These are phyloP conservation scores for Solanum arcanum DNA, from an alignment of 257 asterid genomes.

Conservation along the genomic window DNA sequence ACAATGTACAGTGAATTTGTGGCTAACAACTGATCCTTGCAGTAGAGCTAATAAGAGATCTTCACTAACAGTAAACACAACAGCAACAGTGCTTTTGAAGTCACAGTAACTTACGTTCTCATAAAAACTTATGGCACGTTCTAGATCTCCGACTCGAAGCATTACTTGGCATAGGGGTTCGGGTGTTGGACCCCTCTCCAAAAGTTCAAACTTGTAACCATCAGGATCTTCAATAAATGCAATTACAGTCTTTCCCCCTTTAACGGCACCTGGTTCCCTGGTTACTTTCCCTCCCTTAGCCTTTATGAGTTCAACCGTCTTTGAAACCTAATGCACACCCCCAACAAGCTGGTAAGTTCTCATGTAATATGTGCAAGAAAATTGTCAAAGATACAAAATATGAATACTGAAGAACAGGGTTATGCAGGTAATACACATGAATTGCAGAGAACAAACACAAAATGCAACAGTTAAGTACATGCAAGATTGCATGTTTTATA, in stretches of 20 bases:
- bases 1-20: not conserved
- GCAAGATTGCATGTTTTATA: not conserved
- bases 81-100: not conserved
- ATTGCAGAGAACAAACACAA: not conserved
- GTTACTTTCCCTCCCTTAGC: constrained; percentile 96
- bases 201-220: constrained; percentile 93
- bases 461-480: not conserved
- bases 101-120: constrained; percentile 50
- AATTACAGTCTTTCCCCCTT: constrained; percentile 92
- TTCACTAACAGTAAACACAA: not conserved
- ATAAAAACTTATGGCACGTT: constrained; percentile 77
- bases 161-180: constrained; percentile 96
- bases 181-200: constrained; percentile 96
- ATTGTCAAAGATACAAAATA: not conserved
- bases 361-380: not conserved
- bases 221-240: constrained; percentile 98
- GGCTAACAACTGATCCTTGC: not conserved
- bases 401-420: not conserved
- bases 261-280: constrained; percentile 96
- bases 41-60: not conserved
- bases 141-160: constrained; percentile 99
- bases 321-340: constrained; percentile 44
- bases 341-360: not conserved
- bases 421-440: not conserved
- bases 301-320: constrained; percentile 81